Evolutionary conservation across 257 asterid species (phyloP).

Genomic region (Gentiana straminea): DNA sequence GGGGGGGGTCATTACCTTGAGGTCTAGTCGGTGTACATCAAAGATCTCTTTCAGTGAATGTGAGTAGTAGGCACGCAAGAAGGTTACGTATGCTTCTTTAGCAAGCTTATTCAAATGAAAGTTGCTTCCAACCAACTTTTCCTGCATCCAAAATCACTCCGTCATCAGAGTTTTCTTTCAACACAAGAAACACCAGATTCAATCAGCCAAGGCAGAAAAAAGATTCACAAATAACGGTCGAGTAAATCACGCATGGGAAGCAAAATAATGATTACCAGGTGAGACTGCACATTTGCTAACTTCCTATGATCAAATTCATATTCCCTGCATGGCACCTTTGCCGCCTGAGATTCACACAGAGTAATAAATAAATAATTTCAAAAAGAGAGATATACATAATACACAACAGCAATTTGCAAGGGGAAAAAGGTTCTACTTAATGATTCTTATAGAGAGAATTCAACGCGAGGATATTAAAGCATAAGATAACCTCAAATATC

Average conservation of each 20-base stretch:
- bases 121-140: conserved; percentile 55
- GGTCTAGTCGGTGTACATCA: conserved; percentile 73
- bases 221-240: neutral
- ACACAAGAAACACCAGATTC: too few relatives aligned
- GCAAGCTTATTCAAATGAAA: conserved; percentile 76
- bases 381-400: neutral
- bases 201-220: neutral
- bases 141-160: conserved; percentile 35
- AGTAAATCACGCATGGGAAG: too few relatives aligned
- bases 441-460: too few relatives aligned
- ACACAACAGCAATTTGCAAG: neutral
- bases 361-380: neutral
- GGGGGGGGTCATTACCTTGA: conserved; percentile 40
- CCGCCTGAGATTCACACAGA: conserved; percentile 45
- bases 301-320: conserved; percentile 68
- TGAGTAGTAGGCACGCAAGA: conserved; percentile 76
- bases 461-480: too few relatives aligned
- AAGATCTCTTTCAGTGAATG: conserved; percentile 94
- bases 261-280: conserved; percentile 45
- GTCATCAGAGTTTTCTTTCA: neutral
- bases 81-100: conserved; percentile 88
- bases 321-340: conserved; percentile 85
- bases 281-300: conserved; percentile 70
- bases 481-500: too few relatives aligned
- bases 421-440: too few relatives aligned